Base-by-base conservation (phyloP, 306 rosid genomes). In the Lathyrus aphaca region DNA sequence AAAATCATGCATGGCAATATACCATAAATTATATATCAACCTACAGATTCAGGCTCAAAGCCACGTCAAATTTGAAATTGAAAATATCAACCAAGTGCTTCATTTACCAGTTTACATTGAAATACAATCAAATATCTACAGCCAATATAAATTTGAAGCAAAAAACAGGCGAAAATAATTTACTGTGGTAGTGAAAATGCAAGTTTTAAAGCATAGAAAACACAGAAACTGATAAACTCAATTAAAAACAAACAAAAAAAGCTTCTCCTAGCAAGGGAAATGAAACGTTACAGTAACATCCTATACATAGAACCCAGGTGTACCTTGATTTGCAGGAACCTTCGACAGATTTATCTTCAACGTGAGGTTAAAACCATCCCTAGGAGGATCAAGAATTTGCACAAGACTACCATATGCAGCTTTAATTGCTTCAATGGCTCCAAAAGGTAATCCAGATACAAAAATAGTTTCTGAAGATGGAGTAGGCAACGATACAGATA, bases 341-440 rank as follows among this genome's bases (percentile, higher is more conserved):
- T 91, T 91, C 5, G 82, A 77, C 13, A 94, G 84, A 83, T 94
- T 88, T 65, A 91, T 79, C 81, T 87, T 91, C 72, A 94, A 79
- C 11, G 99, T 91, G 45, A 94, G 96, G 87, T 94, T 94, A 82
- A 88, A 91, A 71, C 97, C 99, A 77, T 94, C 99, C 78, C 95
- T 87, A 32, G 97, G 97, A 72, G 98, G 99, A 69, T 94, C 99
- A 71, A 90, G 92, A 82, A 94, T 91, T 76, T 94, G 97, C 63
- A 88, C 88, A 56, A 79, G 57, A 57, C 44, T 74, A 23, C 91
- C 96, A 74, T 94, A 94, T 25, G 96, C 79, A 77, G 91, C 82
- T 73, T 94, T 94, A 40, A 94, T 87, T 72, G 98, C 98, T 82
- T 94, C 97, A 64, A 91, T 85, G 69, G 97, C 96, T 75, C 99